Base-by-base conservation (phyloP, 2,329 filamentous ascomycete species). In the Rhytidhysteron rufulum region DNA sequence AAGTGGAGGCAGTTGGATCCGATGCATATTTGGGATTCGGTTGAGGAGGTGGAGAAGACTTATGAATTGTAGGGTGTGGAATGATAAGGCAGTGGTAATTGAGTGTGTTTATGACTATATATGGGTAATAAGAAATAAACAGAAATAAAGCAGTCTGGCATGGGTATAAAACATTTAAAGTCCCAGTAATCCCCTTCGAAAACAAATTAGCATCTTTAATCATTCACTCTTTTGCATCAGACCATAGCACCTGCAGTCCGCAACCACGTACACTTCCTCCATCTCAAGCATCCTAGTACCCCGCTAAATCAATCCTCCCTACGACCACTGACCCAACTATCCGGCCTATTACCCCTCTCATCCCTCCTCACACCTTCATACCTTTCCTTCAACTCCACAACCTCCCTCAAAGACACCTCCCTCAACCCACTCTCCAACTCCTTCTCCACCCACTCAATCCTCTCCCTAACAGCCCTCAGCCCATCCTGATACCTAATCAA, bases 1-100 rank as follows among this genome's bases (percentile, higher is more conserved):
- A 62, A 60, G 40, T 77, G 73, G 74, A 56, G 57, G n/a, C 18
- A 20, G 17, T 31, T 47, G 39, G 31, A 33, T 7, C 24, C 24
- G 13, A 13, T 7, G 13, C 8, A 27, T 7, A 27, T 27, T 13
- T 27, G 13, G 7, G 24, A 27, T 13, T 13, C 7, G 7, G 24
- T 27, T 13, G 13, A 27, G 7, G 24, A 27, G 24, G 24, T 27
- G 7, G 13, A 8, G 7, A 13, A 27, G 24, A 27, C 24, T 7
- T 27, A 13, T 7, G 24, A 27, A 8, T 27, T 27, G 24, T 27
- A 27, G n/a, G n/a, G n/a, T n/a, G n/a, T n/a, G n/a, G n/a, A n/a
- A n/a, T n/a, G n/a, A n/a, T n/a, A n/a, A n/a, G n/a, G n/a, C n/a
- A n/a, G n/a, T n/a, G n/a, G n/a, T n/a, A n/a, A n/a, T n/a, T n/a